Evolutionary conservation across 768 basidiomycete genomes (phyloP).

Genomic region (Mycena floridula): DNA sequence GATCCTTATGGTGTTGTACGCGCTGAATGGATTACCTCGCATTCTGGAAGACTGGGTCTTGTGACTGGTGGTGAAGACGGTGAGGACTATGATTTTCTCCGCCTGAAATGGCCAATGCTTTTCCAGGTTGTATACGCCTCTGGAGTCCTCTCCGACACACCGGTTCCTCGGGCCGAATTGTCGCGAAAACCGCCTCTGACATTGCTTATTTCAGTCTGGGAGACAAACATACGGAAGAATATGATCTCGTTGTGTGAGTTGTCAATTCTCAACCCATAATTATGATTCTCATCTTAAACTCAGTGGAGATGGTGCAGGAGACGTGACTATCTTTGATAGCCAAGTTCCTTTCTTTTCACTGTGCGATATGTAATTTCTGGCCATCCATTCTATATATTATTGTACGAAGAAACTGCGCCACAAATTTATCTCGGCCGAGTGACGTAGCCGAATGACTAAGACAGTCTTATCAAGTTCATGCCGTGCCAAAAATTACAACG

Average conservation of each 20-base stretch:
- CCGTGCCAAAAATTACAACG: too few species aligned
- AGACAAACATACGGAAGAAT: conserved; percentile 43
- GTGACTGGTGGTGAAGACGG: conserved; percentile 63
- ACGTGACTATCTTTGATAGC: too few species aligned
- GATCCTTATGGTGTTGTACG: conserved; percentile 42
- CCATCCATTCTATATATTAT: too few species aligned
- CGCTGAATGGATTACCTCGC: conserved; percentile 45
- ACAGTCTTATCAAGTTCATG: too few species aligned
- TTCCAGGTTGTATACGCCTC: conserved; percentile 60
- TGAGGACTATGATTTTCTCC: conserved; percentile 18
- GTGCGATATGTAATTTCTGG: too few species aligned
- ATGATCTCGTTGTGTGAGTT: conserved; percentile 56
- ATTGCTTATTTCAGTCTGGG: conserved; percentile 56
- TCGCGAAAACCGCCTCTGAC: conserved; percentile 52
- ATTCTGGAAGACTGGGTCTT: conserved; percentile 33
- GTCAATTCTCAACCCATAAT: too few species aligned
- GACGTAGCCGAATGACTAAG: too few species aligned
- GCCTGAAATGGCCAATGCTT: not conserved
- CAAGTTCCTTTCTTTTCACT: too few species aligned
- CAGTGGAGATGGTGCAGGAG: too few species aligned
- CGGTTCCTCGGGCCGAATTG: conserved; percentile 38
- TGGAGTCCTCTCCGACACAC: conserved; percentile 49
- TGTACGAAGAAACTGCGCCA: too few species aligned
- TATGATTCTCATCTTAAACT: too few species aligned
- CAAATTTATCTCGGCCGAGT: too few species aligned